phyloP scores from a whole-genome alignment of 2,329 filamentous ascomycete species.

The Claviceps paspali region DNA sequence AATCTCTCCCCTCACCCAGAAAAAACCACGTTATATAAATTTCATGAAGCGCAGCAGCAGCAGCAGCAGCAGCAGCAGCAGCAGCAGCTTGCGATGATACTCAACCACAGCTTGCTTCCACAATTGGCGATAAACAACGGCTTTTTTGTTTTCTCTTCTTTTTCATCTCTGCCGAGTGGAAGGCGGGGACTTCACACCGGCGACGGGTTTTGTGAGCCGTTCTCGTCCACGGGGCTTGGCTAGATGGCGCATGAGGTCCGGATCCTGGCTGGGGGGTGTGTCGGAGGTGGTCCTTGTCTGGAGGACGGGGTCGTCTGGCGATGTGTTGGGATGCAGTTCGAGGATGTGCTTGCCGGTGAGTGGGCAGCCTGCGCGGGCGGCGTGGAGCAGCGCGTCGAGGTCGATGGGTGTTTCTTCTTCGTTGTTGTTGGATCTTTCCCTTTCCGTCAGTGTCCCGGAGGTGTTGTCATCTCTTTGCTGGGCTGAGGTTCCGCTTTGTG shows the following conservation, averaged over 20 bases:
- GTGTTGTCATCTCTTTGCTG: not conserved
- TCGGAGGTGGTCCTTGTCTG: slow-evolving; percentile 12
- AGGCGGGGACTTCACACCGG: no score
- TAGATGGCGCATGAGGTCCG: slow-evolving; percentile 16
- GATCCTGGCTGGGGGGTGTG: slow-evolving; percentile 26
- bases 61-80: no score
- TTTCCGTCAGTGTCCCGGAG: not conserved
- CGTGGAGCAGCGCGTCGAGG: slow-evolving; percentile 16
- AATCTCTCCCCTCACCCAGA: no score
- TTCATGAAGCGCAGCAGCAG: no score
- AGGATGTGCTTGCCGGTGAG: slow-evolving; percentile 15
- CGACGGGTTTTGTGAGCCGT: no score
- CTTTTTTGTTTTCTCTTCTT: no score
- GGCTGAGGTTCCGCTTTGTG: slow-evolving; percentile 2
- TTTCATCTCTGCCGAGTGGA: no score
- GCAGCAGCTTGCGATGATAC: no score
- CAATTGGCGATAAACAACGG: no score
- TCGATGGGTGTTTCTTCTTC: slow-evolving; percentile 13
- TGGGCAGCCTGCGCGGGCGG: slow-evolving; percentile 14
- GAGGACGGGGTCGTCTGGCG: slow-evolving; percentile 23
- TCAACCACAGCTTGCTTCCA: no score
- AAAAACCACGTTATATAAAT: no score
- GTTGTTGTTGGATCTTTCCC: slow-evolving; percentile 2
- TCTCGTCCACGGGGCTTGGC: slow-evolving; percentile 2
- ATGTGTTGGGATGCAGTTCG: slow-evolving; percentile 26